Percentiles rank a stretch among this genome's conserved stretches.
These are phyloP conservation scores for Diutina mesorugosa DNA, from an alignment of 1,139 yeast species.

Conservation along the genomic window DNA sequence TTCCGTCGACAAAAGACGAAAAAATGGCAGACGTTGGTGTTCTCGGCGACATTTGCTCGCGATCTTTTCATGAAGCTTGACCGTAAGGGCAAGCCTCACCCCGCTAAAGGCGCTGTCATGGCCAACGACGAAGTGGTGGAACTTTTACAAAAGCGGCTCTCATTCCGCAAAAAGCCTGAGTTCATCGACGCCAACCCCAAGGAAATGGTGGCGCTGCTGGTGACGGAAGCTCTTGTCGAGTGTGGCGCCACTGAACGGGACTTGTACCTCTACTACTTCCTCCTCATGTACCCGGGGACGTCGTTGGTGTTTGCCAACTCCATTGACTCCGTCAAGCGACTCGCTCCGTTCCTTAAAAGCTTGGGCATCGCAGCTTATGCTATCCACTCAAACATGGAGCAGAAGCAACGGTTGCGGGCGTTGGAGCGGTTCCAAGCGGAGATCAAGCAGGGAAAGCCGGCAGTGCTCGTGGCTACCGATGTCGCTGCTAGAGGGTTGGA, in stretches of 20 bases:
- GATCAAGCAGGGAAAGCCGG: conserved; percentile 24
- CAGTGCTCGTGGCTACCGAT: conserved; percentile 85
- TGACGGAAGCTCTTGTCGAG: conserved; percentile 81
- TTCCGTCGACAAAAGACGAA: conserved; percentile 24
- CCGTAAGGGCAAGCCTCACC: conserved; percentile 18
- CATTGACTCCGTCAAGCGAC: conserved; percentile 82
- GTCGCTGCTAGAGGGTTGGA: conserved; percentile 98
- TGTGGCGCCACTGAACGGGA: conserved; percentile 90
- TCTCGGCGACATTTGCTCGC: conserved; percentile 86
- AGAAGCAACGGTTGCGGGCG: conserved; percentile 79
- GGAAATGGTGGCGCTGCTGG: conserved; percentile 60
- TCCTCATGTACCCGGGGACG: conserved; percentile 77
- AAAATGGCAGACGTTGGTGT: conserved; percentile 83
- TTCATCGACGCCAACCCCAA: conserved; percentile 83
- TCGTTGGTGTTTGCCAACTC: conserved; percentile 90
- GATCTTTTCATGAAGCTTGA: conserved; percentile 70
- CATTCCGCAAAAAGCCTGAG: conserved; percentile 46
- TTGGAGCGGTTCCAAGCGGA: conserved; percentile 52
- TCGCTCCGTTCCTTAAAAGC: conserved; percentile 63
- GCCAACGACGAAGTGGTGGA: conserved; percentile 43
- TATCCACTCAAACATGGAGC: conserved; percentile 90
- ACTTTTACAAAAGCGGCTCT: conserved; percentile 42
- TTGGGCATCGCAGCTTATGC: conserved; percentile 65
- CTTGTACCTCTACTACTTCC: conserved; percentile 75
- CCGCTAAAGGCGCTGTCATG: conserved; percentile 12